phyloP scores from a whole-genome alignment of 2,329 filamentous ascomycete species.

The Aspergillus oerlinghausenensis region DNA sequence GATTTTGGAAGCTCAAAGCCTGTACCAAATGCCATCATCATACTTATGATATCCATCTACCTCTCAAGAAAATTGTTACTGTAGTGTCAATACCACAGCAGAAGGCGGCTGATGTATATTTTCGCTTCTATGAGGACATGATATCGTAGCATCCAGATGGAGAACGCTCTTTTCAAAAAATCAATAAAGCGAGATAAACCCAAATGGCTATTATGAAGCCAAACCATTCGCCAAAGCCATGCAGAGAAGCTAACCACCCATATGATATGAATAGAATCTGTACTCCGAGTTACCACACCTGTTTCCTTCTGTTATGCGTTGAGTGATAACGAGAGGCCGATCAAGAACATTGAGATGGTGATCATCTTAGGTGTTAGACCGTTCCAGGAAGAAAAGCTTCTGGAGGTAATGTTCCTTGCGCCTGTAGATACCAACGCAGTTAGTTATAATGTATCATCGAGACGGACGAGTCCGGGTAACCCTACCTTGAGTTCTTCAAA shows the following conservation, averaged over 20 bases:
- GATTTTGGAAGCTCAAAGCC: not conserved
- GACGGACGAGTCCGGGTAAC: not conserved
- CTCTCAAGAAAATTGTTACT: not conserved
- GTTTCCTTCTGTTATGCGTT: not conserved
- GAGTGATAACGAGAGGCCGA: not conserved
- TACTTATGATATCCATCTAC: not conserved
- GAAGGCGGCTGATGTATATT: not conserved
- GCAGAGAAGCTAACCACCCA: conserved; percentile 18
- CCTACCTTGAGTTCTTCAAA: conserved; percentile 73
- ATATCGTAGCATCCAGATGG: conserved; percentile 16
- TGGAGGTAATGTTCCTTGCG: conserved; percentile 43
- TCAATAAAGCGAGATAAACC: not conserved
- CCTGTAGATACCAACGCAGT: conserved; percentile 17
- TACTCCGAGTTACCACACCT: conserved; percentile 4
- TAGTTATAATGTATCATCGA: conserved; percentile 12
- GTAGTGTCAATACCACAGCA: not conserved
- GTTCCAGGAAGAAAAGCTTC: conserved; percentile 44
- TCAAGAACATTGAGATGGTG: not conserved
- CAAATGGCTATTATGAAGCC: not conserved
- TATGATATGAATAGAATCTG: conserved; percentile 6
- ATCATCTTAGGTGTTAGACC: conserved; percentile 4
- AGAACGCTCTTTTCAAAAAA: not conserved
- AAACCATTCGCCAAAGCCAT: conserved; percentile 32
- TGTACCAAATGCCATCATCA: not conserved
- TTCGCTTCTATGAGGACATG: conserved; percentile 18